These are phyloP conservation scores for Baorangia bicolor DNA, from an alignment of 768 basidiomycete genomes.

Conservation along the genomic window DNA sequence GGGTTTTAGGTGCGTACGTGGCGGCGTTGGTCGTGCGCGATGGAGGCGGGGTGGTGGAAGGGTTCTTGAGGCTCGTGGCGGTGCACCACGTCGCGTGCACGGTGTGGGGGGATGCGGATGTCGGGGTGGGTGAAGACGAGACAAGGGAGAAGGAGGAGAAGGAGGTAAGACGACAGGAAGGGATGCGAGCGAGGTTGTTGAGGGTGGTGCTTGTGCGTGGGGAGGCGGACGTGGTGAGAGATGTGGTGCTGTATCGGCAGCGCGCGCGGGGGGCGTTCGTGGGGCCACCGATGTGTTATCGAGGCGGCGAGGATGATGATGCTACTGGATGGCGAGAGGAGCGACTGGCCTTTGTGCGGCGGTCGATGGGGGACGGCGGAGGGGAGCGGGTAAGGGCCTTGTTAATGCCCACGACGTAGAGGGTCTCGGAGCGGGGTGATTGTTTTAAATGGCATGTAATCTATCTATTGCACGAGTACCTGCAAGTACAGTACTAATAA, in stretches of 20 bases:
- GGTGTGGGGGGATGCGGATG: conserved; percentile 66
- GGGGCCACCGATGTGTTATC: conserved; percentile 54
- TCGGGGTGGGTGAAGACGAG: conserved; percentile 10
- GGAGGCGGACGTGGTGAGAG: conserved; percentile 42
- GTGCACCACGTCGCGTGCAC: conserved; percentile 76
- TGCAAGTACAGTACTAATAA: neutral
- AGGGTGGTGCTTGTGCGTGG: conserved; percentile 53
- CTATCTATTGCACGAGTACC: neutral
- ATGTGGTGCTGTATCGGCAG: conserved; percentile 62
- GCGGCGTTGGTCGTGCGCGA: conserved; percentile 41
- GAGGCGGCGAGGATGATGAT: conserved; percentile 19
- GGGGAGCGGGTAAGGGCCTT: conserved; percentile 15
- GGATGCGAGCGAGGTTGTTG: conserved; percentile 44
- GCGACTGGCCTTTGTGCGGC: conserved; percentile 18
- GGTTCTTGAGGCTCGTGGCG: conserved; percentile 65
- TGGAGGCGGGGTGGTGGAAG: conserved; percentile 39
- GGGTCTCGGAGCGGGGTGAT: neutral
- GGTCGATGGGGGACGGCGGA: conserved; percentile 2
- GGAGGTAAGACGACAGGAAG: conserved; percentile 32
- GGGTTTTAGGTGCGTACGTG: conserved; percentile 64
- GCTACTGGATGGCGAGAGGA: conserved; percentile 9
- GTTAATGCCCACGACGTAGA: conserved; percentile 5
- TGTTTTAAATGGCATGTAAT: neutral
- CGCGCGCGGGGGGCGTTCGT: conserved; percentile 33
- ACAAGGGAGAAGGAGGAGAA: conserved; percentile 12